Evolutionary conservation across 495 filamentous ascomycete genomes (phyloP).

Genomic region (Aspergillus nanangensis): DNA sequence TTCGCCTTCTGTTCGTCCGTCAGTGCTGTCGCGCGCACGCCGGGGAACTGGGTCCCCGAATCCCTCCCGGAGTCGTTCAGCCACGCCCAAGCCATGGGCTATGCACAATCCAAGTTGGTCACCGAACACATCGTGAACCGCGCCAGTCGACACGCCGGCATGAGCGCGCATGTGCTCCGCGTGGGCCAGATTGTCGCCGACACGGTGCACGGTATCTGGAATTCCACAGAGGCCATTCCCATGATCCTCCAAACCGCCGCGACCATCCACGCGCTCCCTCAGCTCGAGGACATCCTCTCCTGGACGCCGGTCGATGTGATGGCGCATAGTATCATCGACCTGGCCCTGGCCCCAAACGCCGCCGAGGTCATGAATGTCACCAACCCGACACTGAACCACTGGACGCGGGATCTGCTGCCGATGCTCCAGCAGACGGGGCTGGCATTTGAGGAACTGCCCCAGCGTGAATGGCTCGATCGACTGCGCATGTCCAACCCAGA

Average conservation of each 20-base stretch:
- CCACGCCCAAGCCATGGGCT: slow-evolving; percentile 50
- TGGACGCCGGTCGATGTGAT: slow-evolving; percentile 62
- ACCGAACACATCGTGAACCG: slow-evolving; percentile 47
- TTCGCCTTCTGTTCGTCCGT: slow-evolving; percentile 60
- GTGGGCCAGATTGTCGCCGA: slow-evolving; percentile 58
- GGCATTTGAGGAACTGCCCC: slow-evolving; percentile 40
- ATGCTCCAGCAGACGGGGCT: slow-evolving; percentile 34
- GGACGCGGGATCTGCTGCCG: slow-evolving; percentile 46
- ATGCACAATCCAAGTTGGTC: slow-evolving; percentile 59
- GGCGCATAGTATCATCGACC: slow-evolving; percentile 34
- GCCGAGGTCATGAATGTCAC: slow-evolving; percentile 34
- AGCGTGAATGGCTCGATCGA: slow-evolving; percentile 42
- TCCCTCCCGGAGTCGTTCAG: slow-evolving; percentile 41
- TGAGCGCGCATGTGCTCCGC: slow-evolving; percentile 36
- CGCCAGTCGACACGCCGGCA: slow-evolving; percentile 26
- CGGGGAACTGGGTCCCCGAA: slow-evolving; percentile 40
- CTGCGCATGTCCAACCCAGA: slow-evolving; percentile 33
- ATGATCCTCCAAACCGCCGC: slow-evolving; percentile 48
- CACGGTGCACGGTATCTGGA: slow-evolving; percentile 53
- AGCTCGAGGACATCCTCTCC: slow-evolving; percentile 43
- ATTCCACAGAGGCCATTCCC: slow-evolving; percentile 57
- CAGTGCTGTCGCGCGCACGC: slow-evolving; percentile 37
- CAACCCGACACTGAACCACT: slow-evolving; percentile 44
- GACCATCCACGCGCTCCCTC: slow-evolving; percentile 46
- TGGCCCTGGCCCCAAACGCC: slow-evolving; percentile 13